Conservation (phyloP, 495 filamentous ascomycete genomes). For the Amorphotheca resinae region DNA sequence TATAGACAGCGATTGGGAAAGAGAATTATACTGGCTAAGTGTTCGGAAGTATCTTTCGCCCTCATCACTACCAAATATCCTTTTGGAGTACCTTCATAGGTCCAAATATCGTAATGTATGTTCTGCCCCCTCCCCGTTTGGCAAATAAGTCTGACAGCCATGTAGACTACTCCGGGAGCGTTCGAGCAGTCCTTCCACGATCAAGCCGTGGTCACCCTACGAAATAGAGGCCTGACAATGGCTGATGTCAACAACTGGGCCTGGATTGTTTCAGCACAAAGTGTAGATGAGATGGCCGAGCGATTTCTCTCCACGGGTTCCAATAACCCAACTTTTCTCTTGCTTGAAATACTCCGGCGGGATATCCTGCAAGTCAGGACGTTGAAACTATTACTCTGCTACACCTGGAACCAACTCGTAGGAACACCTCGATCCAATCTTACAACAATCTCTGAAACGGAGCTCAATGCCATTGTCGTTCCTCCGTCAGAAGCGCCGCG, state of each 20-base stretch:
- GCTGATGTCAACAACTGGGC: slow-evolving; percentile 13
- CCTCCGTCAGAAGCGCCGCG: background rate
- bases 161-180: background rate
- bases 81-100: slow-evolving; percentile 1
- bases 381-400: slow-evolving; percentile 6
- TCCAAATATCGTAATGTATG: background rate
- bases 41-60: background rate
- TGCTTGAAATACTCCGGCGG: slow-evolving; percentile 11
- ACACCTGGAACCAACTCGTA: slow-evolving; percentile 6
- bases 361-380: slow-evolving; percentile 5
- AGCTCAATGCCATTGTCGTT: background rate
- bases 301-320: slow-evolving; percentile 5
- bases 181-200: background rate
- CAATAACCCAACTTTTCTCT: slow-evolving; percentile 10
- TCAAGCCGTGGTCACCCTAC: background rate
- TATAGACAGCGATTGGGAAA: background rate
- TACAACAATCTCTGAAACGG: background rate
- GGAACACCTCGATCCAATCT: background rate
- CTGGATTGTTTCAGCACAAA: slow-evolving; percentile 8
- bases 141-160: slow-evolving; percentile 1
- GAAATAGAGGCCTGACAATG: background rate
- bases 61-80: background rate
- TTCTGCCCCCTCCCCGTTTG: background rate
- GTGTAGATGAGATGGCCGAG: slow-evolving; percentile 7
- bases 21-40: background rate